Evolutionary conservation across 257 asterid species (phyloP).

Genomic region (Sherardia arvensis): DNA sequence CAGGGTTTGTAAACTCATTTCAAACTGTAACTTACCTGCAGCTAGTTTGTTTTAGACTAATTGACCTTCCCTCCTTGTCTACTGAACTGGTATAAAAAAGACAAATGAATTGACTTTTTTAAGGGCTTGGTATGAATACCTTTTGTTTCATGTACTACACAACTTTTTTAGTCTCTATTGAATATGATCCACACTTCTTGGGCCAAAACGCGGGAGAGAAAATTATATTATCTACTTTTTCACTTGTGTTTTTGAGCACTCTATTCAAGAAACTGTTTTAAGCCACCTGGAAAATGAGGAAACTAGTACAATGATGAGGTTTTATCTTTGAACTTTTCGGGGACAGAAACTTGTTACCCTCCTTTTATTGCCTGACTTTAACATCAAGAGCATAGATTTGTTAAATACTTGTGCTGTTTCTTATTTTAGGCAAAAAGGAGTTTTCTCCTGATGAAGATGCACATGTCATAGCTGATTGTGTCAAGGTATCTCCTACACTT

Average conservation of each 20-base stretch:
- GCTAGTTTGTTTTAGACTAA: not conserved
- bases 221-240: not conserved
- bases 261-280: not conserved
- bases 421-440: conserved; percentile 63
- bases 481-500: conserved; percentile 57
- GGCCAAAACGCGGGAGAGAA: no score
- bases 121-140: not conserved
- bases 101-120: not conserved
- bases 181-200: no score
- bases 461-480: conserved; percentile 91
- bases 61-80: not conserved
- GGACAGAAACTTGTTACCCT: not conserved
- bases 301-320: not conserved
- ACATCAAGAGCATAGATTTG: not conserved
- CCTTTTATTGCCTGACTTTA: not conserved
- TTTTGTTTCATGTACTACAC: not conserved
- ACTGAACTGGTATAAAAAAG: no score
- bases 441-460: conserved; percentile 82
- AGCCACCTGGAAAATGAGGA: not conserved
- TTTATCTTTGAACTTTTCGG: not conserved
- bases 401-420: not conserved
- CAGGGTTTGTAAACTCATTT: conserved; percentile 47
- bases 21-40: not conserved
- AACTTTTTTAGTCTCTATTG: not conserved
- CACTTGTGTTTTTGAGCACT: not conserved